phyloP scores from a whole-genome alignment of 2,329 filamentous ascomycete genomes.

The Plectosphaerella plurivora region DNA sequence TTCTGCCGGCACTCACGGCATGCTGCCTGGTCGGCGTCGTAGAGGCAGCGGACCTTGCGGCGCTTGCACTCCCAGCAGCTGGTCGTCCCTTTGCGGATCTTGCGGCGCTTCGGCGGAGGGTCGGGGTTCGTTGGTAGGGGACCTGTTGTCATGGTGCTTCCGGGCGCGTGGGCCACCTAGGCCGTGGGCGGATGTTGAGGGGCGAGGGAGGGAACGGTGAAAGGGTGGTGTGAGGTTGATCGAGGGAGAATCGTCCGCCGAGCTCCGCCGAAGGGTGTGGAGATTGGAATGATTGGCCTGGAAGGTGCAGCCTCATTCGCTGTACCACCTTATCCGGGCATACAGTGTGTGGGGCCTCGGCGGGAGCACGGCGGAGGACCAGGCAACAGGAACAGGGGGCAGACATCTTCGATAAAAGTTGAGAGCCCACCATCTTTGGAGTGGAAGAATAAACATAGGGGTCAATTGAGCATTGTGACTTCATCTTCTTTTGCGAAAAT shows the following conservation, averaged over 20 bases:
- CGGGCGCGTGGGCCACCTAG: background rate
- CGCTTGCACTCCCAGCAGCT: constrained; percentile 57
- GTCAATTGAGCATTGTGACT: background rate
- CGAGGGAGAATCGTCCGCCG: background rate
- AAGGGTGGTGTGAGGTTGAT: too few relatives aligned
- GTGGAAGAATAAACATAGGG: too few relatives aligned
- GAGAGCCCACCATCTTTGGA: too few relatives aligned
- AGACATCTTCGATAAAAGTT: too few relatives aligned
- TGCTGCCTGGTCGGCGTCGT: constrained; percentile 19
- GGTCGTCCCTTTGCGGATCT: constrained; percentile 47
- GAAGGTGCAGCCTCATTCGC: too few relatives aligned
- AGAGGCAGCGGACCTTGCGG: constrained; percentile 48
- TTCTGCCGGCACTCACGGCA: background rate
- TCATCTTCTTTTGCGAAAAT: constrained; percentile 37
- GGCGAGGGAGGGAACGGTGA: background rate
- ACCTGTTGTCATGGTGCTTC: too few relatives aligned
- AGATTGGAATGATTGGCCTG: too few relatives aligned
- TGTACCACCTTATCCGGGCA: too few relatives aligned
- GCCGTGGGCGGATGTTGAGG: background rate
- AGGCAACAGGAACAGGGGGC: too few relatives aligned
- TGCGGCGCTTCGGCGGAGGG: constrained; percentile 25
- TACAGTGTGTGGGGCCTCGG: too few relatives aligned
- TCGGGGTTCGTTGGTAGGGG: background rate
- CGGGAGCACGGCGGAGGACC: too few relatives aligned
- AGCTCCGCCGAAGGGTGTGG: background rate